Evolutionary conservation across 306 rosid genomes (phyloP).

Genomic region (Sphenostylis stenocarpa): DNA sequence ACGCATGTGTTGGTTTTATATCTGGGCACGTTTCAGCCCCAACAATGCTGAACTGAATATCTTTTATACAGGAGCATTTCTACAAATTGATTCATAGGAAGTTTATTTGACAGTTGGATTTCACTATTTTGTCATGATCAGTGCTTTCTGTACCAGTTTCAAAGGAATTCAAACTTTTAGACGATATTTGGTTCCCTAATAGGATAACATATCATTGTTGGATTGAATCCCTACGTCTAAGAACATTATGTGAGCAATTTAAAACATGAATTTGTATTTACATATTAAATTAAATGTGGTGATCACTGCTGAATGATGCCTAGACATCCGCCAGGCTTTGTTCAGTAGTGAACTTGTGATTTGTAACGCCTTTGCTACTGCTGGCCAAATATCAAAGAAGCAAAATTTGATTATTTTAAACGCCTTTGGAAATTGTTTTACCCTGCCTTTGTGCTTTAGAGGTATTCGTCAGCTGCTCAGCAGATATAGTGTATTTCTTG

Average conservation of each 20-base stretch:
- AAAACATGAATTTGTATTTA: not conserved
- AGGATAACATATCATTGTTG: not conserved
- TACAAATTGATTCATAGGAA: not conserved
- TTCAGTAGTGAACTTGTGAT: not conserved
- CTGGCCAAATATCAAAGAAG: not conserved
- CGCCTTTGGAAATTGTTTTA: too few species aligned
- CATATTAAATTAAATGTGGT: not conserved
- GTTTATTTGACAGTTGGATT: constrained; percentile 23
- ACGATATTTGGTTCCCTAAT: not conserved
- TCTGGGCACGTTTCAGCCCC: not conserved
- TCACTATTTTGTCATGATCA: not conserved
- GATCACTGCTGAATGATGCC: not conserved
- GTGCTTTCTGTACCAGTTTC: not conserved
- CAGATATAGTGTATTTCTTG: too few species aligned
- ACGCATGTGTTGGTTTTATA: not conserved
- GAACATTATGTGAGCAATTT: not conserved
- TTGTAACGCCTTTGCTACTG: not conserved
- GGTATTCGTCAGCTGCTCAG: too few species aligned
- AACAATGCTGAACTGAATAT: not conserved
- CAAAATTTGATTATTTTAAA: not conserved
- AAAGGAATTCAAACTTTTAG: not conserved
- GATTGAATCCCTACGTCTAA: not conserved
- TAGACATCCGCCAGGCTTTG: not conserved
- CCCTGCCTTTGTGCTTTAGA: too few species aligned
- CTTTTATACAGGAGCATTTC: constrained; percentile 5